Evolutionary conservation across 176 grass and related monocot genomes (phyloP).

Genomic region (Avena atlantica): DNA sequence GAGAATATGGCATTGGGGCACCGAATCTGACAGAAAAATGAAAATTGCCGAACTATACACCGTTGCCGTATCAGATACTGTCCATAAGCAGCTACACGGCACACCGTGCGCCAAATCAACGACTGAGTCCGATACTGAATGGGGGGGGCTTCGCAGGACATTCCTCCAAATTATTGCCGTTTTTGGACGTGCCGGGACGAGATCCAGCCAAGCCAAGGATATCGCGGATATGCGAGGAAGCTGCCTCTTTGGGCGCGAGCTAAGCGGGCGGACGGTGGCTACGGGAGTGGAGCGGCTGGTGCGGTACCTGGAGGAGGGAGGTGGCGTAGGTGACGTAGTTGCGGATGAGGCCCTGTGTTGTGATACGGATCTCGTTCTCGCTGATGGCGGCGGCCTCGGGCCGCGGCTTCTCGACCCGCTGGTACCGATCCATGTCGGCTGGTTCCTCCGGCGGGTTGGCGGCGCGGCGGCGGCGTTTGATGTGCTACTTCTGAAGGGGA

Average conservation of each 20-base stretch:
- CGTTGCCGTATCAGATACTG: background rate
- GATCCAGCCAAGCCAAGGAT: background rate
- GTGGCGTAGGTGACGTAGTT: constrained; percentile 97
- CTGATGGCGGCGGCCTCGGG: constrained; percentile 77
- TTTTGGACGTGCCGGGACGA: background rate
- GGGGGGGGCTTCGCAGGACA: background rate
- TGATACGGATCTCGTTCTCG: constrained; percentile 99
- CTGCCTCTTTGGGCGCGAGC: background rate
- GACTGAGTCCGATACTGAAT: background rate
- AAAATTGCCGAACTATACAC: background rate
- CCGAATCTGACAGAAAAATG: background rate
- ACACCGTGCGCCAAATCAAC: background rate
- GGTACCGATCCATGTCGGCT: constrained; percentile 84
- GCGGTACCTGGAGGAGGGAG: constrained; percentile 77
- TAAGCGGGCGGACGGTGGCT: background rate
- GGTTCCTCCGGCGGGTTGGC: background rate
- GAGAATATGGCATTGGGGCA: background rate
- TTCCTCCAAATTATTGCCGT: background rate
- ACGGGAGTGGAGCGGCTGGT: background rate
- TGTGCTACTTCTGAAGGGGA: constrained; percentile 29
- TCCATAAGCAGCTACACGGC: background rate
- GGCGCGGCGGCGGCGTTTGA: constrained; percentile 14
- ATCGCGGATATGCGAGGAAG: background rate
- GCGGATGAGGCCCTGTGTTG: constrained; percentile 91
- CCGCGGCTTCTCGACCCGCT: constrained; percentile 91